These are phyloP conservation scores for Zygosaccharomyces siamensis DNA, from an alignment of 805 yeast species.

Conservation along the genomic window DNA sequence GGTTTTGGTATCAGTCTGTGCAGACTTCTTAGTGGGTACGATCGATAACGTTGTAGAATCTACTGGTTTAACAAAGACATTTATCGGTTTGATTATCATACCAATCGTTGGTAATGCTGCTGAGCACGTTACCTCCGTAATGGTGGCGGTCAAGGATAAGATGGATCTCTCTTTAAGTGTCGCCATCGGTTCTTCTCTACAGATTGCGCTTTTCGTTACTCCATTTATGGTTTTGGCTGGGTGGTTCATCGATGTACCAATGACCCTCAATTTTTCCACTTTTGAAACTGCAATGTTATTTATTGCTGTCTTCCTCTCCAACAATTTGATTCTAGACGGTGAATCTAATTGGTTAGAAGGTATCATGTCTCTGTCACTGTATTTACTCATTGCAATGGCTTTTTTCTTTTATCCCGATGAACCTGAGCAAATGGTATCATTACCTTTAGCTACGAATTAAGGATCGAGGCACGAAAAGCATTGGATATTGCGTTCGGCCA, in stretches of 20 bases:
- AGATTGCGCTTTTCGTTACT: conserved; percentile 90
- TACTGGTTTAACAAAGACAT: conserved; percentile 88
- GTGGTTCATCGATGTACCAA: conserved; percentile 87
- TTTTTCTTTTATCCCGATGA: conserved; percentile 81
- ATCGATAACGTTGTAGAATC: conserved; percentile 82
- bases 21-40: conserved; percentile 89
- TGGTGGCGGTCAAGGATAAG: conserved; percentile 92
- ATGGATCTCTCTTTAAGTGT: conserved; percentile 98
- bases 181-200: conserved; percentile 93
- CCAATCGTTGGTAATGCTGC: conserved; percentile 99
- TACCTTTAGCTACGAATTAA: not conserved
- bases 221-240: conserved; percentile 93
- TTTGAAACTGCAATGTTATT: conserved; percentile 92
- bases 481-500: too few relatives aligned
- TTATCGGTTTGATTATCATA: conserved; percentile 86
- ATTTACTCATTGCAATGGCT: conserved; percentile 80
- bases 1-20: conserved; percentile 77
- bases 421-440: conserved; percentile 13
- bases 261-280: conserved; percentile 86
- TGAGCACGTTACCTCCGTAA: conserved; percentile 94
- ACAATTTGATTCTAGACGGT: conserved; percentile 85
- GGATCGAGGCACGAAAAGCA: not conserved
- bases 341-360: conserved; percentile 98
- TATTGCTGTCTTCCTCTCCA: conserved; percentile 81
- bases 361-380: conserved; percentile 82